Evolutionary conservation across 1,139 yeast species (phyloP).

Genomic region (Taphrina flavorubra): DNA sequence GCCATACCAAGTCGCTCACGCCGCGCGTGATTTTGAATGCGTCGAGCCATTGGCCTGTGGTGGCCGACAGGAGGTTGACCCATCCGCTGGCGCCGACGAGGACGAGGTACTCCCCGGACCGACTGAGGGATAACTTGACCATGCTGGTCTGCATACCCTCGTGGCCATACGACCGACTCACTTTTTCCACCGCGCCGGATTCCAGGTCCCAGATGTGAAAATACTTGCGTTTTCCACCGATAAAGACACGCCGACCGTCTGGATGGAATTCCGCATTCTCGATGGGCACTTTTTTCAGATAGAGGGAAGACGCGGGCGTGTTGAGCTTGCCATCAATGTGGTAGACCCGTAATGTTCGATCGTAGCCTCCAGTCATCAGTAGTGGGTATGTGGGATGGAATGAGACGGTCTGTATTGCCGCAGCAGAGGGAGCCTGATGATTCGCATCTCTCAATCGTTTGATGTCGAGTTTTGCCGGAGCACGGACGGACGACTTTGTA

Average conservation of each 20-base stretch:
- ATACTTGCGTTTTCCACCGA: constrained; percentile 90
- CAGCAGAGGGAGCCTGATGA: constrained; percentile 65
- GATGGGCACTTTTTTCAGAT: constrained; percentile 78
- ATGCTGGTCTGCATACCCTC: constrained; percentile 83
- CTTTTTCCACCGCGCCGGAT: constrained; percentile 76
- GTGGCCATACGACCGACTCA: constrained; percentile 89
- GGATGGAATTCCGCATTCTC: constrained; percentile 72
- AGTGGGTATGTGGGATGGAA: constrained; percentile 89
- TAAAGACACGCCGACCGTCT: constrained; percentile 65
- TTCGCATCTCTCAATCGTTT: constrained; percentile 86
- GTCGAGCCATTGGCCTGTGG: constrained; percentile 80
- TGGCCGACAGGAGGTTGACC: constrained; percentile 78
- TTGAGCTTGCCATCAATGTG: constrained; percentile 92
- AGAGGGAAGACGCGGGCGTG: constrained; percentile 79
- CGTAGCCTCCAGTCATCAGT: constrained; percentile 88
- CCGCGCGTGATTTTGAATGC: constrained; percentile 85
- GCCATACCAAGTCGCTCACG: constrained; percentile 76
- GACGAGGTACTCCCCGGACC: constrained; percentile 73
- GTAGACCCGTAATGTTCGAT: constrained; percentile 80
- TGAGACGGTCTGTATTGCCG: constrained; percentile 80
- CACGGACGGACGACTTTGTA: constrained; percentile 59
- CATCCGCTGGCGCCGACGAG: constrained; percentile 87
- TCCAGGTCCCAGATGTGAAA: constrained; percentile 90
- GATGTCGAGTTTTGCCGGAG: constrained; percentile 74
- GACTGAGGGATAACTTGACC: constrained; percentile 78